Evolutionary conservation across 257 asterid genomes (phyloP).

Genomic region (Nicotiana attenuata): DNA sequence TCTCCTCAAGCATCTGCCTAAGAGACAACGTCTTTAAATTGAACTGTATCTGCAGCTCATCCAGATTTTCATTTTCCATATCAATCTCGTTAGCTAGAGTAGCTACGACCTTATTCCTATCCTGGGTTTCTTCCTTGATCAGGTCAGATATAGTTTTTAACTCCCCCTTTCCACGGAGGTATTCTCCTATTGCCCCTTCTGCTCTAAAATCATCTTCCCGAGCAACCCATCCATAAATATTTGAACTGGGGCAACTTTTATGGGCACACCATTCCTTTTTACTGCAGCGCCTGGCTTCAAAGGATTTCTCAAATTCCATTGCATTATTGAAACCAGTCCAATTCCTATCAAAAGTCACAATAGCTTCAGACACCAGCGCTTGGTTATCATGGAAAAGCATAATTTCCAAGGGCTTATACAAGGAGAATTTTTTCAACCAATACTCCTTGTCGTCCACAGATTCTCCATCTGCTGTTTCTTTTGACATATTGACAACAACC

Average conservation of each 20-base stretch:
- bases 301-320: slow-evolving; percentile 54
- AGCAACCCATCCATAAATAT: slow-evolving; percentile 57
- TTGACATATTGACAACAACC: slow-evolving; percentile 43
- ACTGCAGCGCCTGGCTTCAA: slow-evolving; percentile 38
- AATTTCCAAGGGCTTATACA: slow-evolving; percentile 45
- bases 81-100: slow-evolving; percentile 61
- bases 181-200: slow-evolving; percentile 51
- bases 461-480: slow-evolving; percentile 23
- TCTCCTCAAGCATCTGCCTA: slow-evolving; percentile 79
- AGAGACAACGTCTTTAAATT: slow-evolving; percentile 57
- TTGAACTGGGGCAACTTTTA: slow-evolving; percentile 23
- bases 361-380: slow-evolving; percentile 32
- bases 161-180: slow-evolving; percentile 40
- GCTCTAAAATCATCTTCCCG: slow-evolving; percentile 47
- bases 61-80: slow-evolving; percentile 54
- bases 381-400: slow-evolving; percentile 38
- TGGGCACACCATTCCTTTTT: slow-evolving; percentile 47
- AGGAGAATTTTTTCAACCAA: slow-evolving; percentile 42
- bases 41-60: slow-evolving; percentile 47
- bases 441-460: slow-evolving; percentile 22
- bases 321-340: slow-evolving; percentile 60
- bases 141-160: slow-evolving; percentile 46
- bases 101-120: slow-evolving; percentile 42
- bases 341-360: slow-evolving; percentile 42
- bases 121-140: slow-evolving; percentile 36